Percentiles rank a stretch among this genome's conserved stretches.
Evolutionary conservation across 331 rosid species (phyloP).

Genomic region (Spiraea crenata): DNA sequence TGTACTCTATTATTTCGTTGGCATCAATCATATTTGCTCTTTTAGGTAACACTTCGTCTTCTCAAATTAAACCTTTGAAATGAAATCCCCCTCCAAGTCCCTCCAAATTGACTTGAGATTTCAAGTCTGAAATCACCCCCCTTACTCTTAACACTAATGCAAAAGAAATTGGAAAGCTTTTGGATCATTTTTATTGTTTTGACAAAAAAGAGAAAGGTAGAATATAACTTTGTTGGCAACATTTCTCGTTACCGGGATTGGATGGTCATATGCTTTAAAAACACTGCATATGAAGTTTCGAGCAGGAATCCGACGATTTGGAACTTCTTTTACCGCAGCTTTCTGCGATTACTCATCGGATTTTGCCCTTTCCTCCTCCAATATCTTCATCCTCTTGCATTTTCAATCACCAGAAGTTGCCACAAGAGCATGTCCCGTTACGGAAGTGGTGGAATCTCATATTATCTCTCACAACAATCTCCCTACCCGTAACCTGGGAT

Average conservation of each 20-base stretch:
- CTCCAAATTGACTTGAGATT: too few species aligned
- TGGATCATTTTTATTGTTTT: too few species aligned
- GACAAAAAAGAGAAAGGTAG: too few species aligned
- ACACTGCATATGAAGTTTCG: not conserved
- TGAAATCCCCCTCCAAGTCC: too few species aligned
- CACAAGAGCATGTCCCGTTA: conserved; percentile 38
- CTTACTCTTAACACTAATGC: too few species aligned
- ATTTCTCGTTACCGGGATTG: not conserved
- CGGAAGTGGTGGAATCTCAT: conserved; percentile 43
- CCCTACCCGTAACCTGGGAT: conserved; percentile 33
- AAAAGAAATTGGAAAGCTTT: too few species aligned
- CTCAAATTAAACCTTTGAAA: too few species aligned
- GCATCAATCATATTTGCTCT: too few species aligned
- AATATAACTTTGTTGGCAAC: not conserved
- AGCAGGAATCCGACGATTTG: not conserved
- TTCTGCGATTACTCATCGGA: not conserved
- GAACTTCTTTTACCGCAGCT: not conserved
- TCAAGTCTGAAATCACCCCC: too few species aligned
- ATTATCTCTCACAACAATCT: conserved; percentile 39
- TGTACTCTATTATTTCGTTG: too few species aligned
- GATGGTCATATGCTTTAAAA: not conserved
- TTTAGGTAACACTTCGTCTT: too few species aligned
- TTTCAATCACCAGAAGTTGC: conserved; percentile 37
- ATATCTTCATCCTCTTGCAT: not conserved
- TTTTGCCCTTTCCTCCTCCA: not conserved